phyloP scores from a whole-genome alignment of 345 rosid species.

The Conringia planisiliqua region DNA sequence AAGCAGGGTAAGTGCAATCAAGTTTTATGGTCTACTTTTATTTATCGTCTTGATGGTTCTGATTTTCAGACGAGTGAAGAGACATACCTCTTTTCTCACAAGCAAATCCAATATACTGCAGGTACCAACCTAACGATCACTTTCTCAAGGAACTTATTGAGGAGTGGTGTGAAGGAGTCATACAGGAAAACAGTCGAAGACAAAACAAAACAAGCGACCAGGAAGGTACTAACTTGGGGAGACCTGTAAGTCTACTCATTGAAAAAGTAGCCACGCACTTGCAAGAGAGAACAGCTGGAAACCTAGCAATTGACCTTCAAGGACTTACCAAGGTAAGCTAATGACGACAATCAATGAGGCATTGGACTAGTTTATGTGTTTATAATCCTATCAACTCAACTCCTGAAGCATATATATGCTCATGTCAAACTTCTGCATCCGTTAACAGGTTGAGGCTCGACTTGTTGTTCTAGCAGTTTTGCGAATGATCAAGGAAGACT shows the following conservation, averaged over 20 bases:
- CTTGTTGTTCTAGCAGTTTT: constrained; percentile 87
- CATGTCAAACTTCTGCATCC: constrained; percentile 19
- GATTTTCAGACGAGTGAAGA: neutral
- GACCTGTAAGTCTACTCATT: constrained; percentile 59
- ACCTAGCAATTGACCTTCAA: constrained; percentile 67
- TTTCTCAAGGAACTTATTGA: constrained; percentile 84
- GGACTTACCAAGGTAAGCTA: constrained; percentile 69
- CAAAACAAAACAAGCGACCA: constrained; percentile 33
- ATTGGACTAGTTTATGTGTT: neutral
- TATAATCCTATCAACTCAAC: constrained; percentile 14
- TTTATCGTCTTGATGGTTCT: constrained; percentile 10
- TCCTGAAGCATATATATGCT: constrained; percentile 5
- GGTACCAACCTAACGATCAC: constrained; percentile 75
- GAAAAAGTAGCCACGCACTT: constrained; percentile 78
- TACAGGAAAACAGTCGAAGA: constrained; percentile 46
- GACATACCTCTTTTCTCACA: constrained; percentile 9
- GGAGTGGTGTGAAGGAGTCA: constrained; percentile 97
- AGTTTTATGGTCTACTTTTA: neutral
- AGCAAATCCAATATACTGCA: constrained; percentile 36
- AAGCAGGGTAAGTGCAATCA: constrained; percentile 63
- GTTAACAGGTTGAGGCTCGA: constrained; percentile 82
- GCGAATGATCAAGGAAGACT: constrained; percentile 86
- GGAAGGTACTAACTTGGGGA: constrained; percentile 39
- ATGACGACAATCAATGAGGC: neutral
- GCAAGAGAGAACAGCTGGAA: constrained; percentile 52